A percentile compares a stretch with the other conserved stretches of the same genome.
phyloP scores from a whole-genome alignment of 1,139 yeast species.

The Debaryomycetaceae sp. region DNA sequence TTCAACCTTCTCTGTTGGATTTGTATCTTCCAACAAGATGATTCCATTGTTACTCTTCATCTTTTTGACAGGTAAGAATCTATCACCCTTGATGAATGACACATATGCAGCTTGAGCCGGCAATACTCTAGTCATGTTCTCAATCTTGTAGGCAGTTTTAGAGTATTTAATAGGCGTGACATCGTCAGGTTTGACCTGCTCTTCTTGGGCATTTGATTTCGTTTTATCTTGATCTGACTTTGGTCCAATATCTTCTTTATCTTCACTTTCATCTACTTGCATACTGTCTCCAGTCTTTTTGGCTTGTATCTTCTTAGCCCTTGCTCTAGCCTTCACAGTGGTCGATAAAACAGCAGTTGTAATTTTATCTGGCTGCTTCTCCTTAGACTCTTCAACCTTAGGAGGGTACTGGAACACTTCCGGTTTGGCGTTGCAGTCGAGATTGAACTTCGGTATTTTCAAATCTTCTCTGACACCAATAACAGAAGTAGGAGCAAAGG shows the following conservation, averaged over 20 bases:
- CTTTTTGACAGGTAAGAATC: conserved; percentile 82
- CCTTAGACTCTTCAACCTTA: conserved; percentile 73
- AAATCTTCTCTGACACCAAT: conserved; percentile 85
- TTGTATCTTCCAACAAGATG: conserved; percentile 68
- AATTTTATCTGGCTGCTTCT: conserved; percentile 83
- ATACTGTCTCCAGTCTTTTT: conserved; percentile 41
- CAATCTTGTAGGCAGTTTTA: conserved; percentile 63
- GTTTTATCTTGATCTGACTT: conserved; percentile 12
- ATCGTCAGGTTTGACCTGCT: conserved; percentile 28
- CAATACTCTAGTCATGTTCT: conserved; percentile 81
- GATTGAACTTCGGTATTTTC: conserved; percentile 78
- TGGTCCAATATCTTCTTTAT: conserved; percentile 13
- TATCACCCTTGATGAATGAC: conserved; percentile 68
- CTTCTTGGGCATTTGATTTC: conserved; percentile 8
- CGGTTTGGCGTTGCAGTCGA: conserved; percentile 78
- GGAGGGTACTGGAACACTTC: conserved; percentile 89
- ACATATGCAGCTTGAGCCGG: conserved; percentile 89
- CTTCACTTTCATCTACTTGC: conserved; percentile 26
- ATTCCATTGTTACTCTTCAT: conserved; percentile 80
- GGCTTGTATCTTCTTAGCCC: conserved; percentile 74
- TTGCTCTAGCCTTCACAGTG: conserved; percentile 86
- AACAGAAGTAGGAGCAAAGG: conserved; percentile 89
- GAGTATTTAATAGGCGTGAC: conserved; percentile 39
- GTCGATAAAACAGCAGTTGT: conserved; percentile 94
- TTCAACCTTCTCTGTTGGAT: conserved; percentile 63